Evolutionary conservation across 305 asterid species (phyloP), one percentile per base, ranked within the genome.

Genomic region (Withania somnifera): DNA sequence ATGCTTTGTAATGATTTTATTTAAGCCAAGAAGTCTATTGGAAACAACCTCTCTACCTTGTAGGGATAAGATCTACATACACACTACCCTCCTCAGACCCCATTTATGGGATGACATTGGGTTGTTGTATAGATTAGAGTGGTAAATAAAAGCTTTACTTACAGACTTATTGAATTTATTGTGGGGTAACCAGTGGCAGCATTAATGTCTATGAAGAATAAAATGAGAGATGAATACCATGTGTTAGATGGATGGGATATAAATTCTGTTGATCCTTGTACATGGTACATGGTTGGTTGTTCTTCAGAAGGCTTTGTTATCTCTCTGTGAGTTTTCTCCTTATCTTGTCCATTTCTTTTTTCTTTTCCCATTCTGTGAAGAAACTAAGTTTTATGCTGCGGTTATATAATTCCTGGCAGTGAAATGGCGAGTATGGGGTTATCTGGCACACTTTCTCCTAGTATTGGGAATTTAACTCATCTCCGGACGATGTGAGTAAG

Each of bases 231-330:
- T 87, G 89, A 82, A 71, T 87, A 90, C 9, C 92, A 85, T 85
- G 96, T 91, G 38, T 89, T 95, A 78, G 99, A 88, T 82, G 99
- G 98, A 84, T 95, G 99, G 99, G 99, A 95, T 89, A 94, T 95
- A 57, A 93, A 95, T 86, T 95, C 98, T 58, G 98, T 95, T 75
- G 99, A 95, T 84, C 99, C 99, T 85, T 95, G 99, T 87, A 95
- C 99, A 82, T 95, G 99, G 99, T 90, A 92, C 89, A 92, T 95
- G 98, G 95, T 95, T 85, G 97, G 84, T 79, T 95, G 99, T 84
- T 92, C 97, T 45, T 24, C 83, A 38, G 97, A 94, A 82, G 93
- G 99, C 82, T 91, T 88, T 88, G 99, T 95, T 81, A 86, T 88
- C 86, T 95, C 98, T 58, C 87, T 95, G 99, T 95, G 79, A 89